Evolutionary conservation across 176 grass and related monocot species (phyloP), one percentile per base, ranked within the genome.

Genomic region (Avena atlantica): DNA sequence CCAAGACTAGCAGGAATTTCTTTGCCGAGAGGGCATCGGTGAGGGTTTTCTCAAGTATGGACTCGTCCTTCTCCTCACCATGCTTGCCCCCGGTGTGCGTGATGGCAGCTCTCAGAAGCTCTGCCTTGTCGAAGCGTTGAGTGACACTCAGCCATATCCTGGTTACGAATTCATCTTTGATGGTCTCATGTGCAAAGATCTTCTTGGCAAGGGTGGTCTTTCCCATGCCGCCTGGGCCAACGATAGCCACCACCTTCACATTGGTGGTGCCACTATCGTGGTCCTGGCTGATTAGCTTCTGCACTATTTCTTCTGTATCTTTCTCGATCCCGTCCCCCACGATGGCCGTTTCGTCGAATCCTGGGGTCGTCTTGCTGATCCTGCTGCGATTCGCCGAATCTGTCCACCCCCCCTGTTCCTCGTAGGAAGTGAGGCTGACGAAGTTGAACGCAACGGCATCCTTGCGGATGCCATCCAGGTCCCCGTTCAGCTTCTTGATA

Each of bases 181-280:
- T 71, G 69, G 17, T 19, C 69, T 45, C 36, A 17, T 71, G 69
- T n/a, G 69, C 37, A n/a, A 71, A 71, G 17, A 71, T 44, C 37
- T 45, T 45, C 19, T 45, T 71, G 36, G 69, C 69, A 9, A 71
- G 69, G 69, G 69, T 21, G 37, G 37, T 71, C 69, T 71, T 71
- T 37, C 69, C 69, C 69, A 71, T 71, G 37, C 37, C 69, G 9
- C 69, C 69, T 6, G 69, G 69, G 37, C 37, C 69, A 44, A 71
- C 37, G 3, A 71, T 71, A 44, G 69, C 44, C 69, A 71, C 69
- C 69, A 71, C 69, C 69, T 71, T 71, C 9, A 71, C 69, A 37
- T n/a, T 71, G 69, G 69, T 4, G 19, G 37, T 45, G 37, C 19
- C 37, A 4, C 17, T 71, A 44, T 71, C 16, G 19, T 71, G 37